Evolutionary conservation across 371 early-diverging fungal genomes (phyloP).

Genomic region (Saksenaea vasiformis): DNA sequence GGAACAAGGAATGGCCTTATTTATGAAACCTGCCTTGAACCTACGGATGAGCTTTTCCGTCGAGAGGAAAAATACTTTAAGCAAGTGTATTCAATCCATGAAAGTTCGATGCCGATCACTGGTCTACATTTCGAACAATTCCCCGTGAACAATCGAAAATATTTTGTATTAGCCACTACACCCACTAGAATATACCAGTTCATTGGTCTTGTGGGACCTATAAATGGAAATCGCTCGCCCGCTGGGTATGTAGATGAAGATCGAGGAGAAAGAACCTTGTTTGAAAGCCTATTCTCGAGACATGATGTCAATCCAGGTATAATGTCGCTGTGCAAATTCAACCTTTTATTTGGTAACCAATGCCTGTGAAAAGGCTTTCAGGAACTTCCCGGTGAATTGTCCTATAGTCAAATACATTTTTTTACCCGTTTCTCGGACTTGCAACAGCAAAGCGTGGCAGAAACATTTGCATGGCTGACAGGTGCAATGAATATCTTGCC

Average conservation of each 20-base stretch:
- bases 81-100: constrained; percentile 61
- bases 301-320: constrained; percentile 56
- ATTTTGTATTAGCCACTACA: constrained; percentile 74
- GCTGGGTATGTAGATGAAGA: constrained; percentile 12
- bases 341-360: neutral
- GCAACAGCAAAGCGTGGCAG: constrained; percentile 60
- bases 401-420: constrained; percentile 57
- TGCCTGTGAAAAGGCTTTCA: constrained; percentile 55
- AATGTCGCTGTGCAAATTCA: neutral
- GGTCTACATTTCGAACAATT: constrained; percentile 78
- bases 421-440: constrained; percentile 63
- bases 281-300: constrained; percentile 55
- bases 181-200: constrained; percentile 81
- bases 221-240: neutral
- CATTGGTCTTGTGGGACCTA: constrained; percentile 53
- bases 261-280: constrained; percentile 43
- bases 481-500: constrained; percentile 23
- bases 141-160: constrained; percentile 64
- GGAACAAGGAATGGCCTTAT: constrained; percentile 80
- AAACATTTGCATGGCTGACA: constrained; percentile 74
- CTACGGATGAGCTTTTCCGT: constrained; percentile 79
- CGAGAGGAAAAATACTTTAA: constrained; percentile 73
- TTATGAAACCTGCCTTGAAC: constrained; percentile 81
- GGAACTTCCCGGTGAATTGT: constrained; percentile 65
- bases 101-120: constrained; percentile 61